Conservation (phyloP, 768 basidiomycete genomes). For the Lactarius pseudohatsudake region DNA sequence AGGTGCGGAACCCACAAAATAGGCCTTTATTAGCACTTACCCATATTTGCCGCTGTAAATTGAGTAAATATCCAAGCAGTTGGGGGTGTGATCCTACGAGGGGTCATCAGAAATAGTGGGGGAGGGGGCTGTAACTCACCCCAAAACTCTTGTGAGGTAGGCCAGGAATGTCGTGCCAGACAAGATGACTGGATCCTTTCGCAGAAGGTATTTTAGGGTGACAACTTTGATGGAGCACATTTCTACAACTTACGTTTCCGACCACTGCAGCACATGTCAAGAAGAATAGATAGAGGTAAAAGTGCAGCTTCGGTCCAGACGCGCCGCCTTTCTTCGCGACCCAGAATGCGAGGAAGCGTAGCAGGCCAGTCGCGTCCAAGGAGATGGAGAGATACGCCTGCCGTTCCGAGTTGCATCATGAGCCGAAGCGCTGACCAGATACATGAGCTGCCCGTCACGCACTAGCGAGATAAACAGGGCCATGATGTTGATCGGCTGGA, state of each 20-base stretch:
- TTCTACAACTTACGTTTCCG: constrained; percentile 56
- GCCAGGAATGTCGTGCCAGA: constrained; percentile 89
- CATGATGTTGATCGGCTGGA: constrained; percentile 91
- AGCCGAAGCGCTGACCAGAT: neutral
- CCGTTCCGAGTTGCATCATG: neutral
- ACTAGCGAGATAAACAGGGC: constrained; percentile 87
- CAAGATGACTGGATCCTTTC: constrained; percentile 81
- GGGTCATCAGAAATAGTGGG: neutral
- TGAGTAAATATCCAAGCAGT: constrained; percentile 72
- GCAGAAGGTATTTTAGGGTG: neutral
- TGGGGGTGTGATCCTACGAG: constrained; percentile 40
- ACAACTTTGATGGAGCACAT: neutral
- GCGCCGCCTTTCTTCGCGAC: constrained; percentile 72
- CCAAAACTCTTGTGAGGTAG: constrained; percentile 77
- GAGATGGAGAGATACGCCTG: constrained; percentile 87
- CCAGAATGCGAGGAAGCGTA: constrained; percentile 86
- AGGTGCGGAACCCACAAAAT: neutral
- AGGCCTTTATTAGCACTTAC: constrained; percentile 42
- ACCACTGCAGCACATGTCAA: constrained; percentile 72
- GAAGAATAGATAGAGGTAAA: constrained; percentile 84
- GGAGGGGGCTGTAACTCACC: constrained; percentile 30
- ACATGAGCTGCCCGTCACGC: constrained; percentile 21
- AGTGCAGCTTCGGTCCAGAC: constrained; percentile 69
- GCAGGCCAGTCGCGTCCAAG: constrained; percentile 83
- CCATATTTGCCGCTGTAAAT: constrained; percentile 79